Conservation (phyloP, 768 basidiomycete species). For the Psilocybe subaeruginosa region DNA sequence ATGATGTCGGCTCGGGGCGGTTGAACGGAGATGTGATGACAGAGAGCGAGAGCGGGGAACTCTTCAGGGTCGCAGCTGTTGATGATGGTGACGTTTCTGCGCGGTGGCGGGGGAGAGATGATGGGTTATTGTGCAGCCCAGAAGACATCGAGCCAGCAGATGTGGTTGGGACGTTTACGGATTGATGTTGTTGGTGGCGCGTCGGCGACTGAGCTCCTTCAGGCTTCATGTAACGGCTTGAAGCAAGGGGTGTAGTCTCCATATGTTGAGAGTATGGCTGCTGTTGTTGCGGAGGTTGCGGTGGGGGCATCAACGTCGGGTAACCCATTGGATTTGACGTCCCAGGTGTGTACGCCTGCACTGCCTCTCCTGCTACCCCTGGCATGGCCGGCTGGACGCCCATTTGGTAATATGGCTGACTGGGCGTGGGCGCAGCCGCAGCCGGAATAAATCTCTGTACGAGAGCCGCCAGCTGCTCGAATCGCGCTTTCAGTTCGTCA, state of each 20-base stretch:
- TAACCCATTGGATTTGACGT: slow-evolving; percentile 30
- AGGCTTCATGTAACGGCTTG: slow-evolving; percentile 22
- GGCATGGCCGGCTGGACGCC: slow-evolving; percentile 27
- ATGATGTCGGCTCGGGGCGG: slow-evolving; percentile 22
- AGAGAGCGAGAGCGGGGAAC: slow-evolving; percentile 39
- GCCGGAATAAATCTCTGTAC: slow-evolving; percentile 50
- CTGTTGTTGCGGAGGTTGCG: slow-evolving; percentile 21
- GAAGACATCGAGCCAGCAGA: slow-evolving; percentile 23
- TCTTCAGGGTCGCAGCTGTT: slow-evolving; percentile 25
- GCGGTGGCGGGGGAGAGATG: slow-evolving; percentile 26
- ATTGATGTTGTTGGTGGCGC: slow-evolving; percentile 18
- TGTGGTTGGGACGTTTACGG: slow-evolving; percentile 13
- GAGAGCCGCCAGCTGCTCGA: slow-evolving; percentile 61
- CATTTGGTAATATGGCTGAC: slow-evolving; percentile 36
- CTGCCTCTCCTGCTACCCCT: slow-evolving; percentile 35
- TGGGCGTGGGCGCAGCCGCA: slow-evolving; percentile 15
- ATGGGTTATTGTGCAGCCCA: slow-evolving; percentile 22
- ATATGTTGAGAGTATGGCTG: slow-evolving; percentile 15
- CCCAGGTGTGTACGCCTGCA: slow-evolving; percentile 27
- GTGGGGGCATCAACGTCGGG: slow-evolving; percentile 36
- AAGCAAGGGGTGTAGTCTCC: slow-evolving; percentile 19
- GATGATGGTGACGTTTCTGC: slow-evolving; percentile 21
- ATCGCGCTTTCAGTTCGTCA: slow-evolving; percentile 70
- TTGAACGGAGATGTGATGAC: slow-evolving; percentile 44
- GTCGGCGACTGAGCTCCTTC: slow-evolving; percentile 22